A percentile compares a stretch with the other conserved stretches of the same genome.
These are phyloP conservation scores for Aspergillus leporis DNA, from an alignment of 495 filamentous ascomycete genomes.

Conservation along the genomic window DNA sequence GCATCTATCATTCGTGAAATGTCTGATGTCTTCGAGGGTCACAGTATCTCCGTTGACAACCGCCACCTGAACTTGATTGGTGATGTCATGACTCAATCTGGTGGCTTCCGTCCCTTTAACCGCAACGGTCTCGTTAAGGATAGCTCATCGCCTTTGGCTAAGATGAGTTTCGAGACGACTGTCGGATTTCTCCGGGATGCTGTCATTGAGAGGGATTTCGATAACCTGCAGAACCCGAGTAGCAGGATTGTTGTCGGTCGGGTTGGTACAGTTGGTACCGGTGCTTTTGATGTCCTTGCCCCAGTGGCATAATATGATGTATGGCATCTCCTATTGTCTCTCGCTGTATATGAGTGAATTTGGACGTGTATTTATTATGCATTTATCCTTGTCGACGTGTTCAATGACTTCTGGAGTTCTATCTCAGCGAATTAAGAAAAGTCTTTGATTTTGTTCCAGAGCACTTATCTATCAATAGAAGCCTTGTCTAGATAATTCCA, in stretches of 20 bases:
- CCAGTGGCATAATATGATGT: constrained; percentile 51
- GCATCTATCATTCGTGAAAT: constrained; percentile 85
- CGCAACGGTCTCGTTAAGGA: constrained; percentile 77
- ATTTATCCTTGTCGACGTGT: constrained; percentile 25
- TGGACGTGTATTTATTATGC: constrained; percentile 22
- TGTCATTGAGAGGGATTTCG: constrained; percentile 83
- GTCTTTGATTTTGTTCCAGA: constrained; percentile 35
- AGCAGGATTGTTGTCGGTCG: constrained; percentile 86
- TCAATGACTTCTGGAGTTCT: constrained; percentile 46
- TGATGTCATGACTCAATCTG: constrained; percentile 92
- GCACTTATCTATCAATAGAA: constrained; percentile 24
- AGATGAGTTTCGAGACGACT: constrained; percentile 99
- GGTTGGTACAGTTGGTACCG: constrained; percentile 80
- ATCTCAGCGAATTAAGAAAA: constrained; percentile 44
- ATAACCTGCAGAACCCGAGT: constrained; percentile 82
- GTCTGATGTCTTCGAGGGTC: constrained; percentile 79
- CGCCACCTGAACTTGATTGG: constrained; percentile 94
- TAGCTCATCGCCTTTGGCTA: constrained; percentile 84
- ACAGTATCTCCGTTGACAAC: constrained; percentile 91
- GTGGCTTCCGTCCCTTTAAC: constrained; percentile 86
- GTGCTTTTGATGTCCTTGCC: constrained; percentile 85
- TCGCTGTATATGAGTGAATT: constrained; percentile 27
- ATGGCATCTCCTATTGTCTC: constrained; percentile 17
- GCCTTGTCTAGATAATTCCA: constrained; percentile 21
- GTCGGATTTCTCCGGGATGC: constrained; percentile 90